phyloP scores from a whole-genome alignment of 2,329 filamentous ascomycete genomes.

The Pseudonectria foliicola region DNA sequence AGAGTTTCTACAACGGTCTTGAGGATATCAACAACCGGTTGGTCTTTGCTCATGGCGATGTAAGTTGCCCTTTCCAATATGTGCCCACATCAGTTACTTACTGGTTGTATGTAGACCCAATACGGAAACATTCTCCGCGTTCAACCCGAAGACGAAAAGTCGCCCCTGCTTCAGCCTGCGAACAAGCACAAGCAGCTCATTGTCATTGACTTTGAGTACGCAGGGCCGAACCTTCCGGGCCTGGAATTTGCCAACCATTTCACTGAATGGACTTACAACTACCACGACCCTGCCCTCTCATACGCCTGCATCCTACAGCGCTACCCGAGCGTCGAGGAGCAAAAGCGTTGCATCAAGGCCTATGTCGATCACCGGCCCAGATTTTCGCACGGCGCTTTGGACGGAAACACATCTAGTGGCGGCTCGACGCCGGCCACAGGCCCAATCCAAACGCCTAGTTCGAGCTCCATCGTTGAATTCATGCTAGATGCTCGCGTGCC shows the following conservation, averaged over 20 bases:
- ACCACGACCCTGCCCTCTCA: constrained; percentile 64
- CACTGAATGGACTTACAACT: constrained; percentile 97
- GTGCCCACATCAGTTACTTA: constrained; percentile 5
- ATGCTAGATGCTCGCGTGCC: constrained; percentile 71
- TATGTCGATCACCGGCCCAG: constrained; percentile 78
- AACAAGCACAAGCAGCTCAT: constrained; percentile 95
- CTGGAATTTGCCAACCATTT: constrained; percentile 98
- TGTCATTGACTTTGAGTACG: constrained; percentile 98
- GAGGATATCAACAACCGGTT: constrained; percentile 64
- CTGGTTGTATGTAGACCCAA: constrained; percentile 61
- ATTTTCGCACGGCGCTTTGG: constrained; percentile 43
- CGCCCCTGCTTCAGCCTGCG: constrained; percentile 77
- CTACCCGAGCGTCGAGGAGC: constrained; percentile 77
- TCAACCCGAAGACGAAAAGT: constrained; percentile 61
- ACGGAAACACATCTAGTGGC: constrained; percentile 30
- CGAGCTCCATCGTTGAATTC: constrained; percentile 59
- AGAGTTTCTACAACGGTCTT: constrained; percentile 60
- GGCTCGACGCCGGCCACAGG: constrained; percentile 28
- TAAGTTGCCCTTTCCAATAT: constrained; percentile 37
- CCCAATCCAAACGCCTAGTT: constrained; percentile 37
- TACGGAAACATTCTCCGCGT: constrained; percentile 92
- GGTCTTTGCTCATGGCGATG: constrained; percentile 97
- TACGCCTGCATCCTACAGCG: constrained; percentile 59
- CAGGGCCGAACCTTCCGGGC: constrained; percentile 78
- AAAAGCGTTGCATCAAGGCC: constrained; percentile 74